Conservation (phyloP, 345 rosid species). For the Rhodomyrtus tomentosa region DNA sequence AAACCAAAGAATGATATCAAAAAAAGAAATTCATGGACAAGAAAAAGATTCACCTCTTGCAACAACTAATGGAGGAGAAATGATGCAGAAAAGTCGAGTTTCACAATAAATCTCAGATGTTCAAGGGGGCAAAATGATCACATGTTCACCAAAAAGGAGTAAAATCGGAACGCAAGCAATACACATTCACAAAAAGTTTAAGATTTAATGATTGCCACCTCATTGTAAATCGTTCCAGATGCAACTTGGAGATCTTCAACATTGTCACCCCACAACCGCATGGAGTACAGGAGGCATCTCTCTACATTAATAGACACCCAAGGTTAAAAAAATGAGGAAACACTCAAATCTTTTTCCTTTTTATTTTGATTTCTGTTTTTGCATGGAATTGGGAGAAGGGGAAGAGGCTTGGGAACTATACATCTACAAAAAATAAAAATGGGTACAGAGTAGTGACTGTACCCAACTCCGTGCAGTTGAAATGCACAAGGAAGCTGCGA, state of each 20-base stretch:
- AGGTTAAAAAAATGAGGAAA: background rate
- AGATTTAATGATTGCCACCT: constrained; percentile 33
- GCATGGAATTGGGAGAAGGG: background rate
- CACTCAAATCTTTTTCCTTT: background rate
- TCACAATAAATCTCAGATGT: background rate
- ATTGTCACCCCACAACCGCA: constrained; percentile 80
- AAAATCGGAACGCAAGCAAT: background rate
- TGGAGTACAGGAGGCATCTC: constrained; percentile 75
- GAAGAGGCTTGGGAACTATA: background rate
- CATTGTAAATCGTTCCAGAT: constrained; percentile 84
- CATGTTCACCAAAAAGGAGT: background rate
- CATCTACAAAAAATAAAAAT: background rate
- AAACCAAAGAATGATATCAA: background rate
- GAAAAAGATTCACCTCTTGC: background rate
- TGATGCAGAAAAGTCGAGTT: background rate
- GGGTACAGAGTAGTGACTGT: background rate
- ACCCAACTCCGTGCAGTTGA: background rate
- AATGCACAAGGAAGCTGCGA: background rate
- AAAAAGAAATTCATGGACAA: background rate
- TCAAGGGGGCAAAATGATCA: background rate
- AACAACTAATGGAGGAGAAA: background rate
- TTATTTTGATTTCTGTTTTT: background rate
- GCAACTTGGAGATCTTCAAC: constrained; percentile 57
- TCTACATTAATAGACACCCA: constrained; percentile 23
- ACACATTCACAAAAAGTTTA: background rate